A percentile compares a stretch with the other conserved stretches of the same genome.
phyloP scores from a whole-genome alignment of 192 early-diverging fungal species.

The Linnemannia zychae region DNA sequence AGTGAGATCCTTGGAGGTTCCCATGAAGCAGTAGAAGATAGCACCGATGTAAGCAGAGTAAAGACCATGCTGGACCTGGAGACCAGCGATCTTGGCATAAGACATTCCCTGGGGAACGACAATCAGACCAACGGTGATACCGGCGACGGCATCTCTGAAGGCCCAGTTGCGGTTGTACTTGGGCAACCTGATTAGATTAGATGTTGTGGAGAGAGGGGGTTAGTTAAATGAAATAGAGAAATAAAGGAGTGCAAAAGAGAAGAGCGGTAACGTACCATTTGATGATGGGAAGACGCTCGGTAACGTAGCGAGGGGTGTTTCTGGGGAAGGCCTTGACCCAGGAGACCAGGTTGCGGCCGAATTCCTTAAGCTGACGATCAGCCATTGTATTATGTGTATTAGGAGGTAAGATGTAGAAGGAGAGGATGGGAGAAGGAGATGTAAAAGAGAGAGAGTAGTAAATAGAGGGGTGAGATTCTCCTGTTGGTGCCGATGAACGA shows the following conservation, averaged over 20 bases:
- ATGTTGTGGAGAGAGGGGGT: neutral
- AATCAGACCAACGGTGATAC: constrained; percentile 81
- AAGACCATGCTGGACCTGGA: constrained; percentile 81
- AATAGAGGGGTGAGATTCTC: neutral
- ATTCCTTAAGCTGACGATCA: constrained; percentile 41
- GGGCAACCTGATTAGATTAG: constrained; percentile 31
- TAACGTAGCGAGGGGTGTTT: constrained; percentile 42
- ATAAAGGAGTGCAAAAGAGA: neutral
- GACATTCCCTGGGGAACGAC: constrained; percentile 81
- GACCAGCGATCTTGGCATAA: constrained; percentile 78
- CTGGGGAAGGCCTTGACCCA: constrained; percentile 53
- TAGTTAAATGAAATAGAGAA: neutral
- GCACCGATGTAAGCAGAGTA: constrained; percentile 78
- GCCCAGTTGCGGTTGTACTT: constrained; percentile 63
- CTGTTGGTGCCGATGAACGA: constrained; percentile 2
- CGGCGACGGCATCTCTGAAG: constrained; percentile 72
- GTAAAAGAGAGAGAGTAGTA: neutral
- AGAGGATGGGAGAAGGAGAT: neutral
- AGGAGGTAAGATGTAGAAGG: neutral
- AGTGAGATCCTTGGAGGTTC: constrained; percentile 82
- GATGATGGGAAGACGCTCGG: constrained; percentile 53
- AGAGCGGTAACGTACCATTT: constrained; percentile 30
- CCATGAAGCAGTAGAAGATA: constrained; percentile 77
- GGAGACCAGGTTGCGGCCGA: constrained; percentile 22
- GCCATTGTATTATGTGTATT: constrained; percentile 28